A percentile compares a stretch with the other conserved stretches of the same genome.
Conservation (phyloP, 2,329 filamentous ascomycete genomes). For the Diplocarpon rosae region DNA sequence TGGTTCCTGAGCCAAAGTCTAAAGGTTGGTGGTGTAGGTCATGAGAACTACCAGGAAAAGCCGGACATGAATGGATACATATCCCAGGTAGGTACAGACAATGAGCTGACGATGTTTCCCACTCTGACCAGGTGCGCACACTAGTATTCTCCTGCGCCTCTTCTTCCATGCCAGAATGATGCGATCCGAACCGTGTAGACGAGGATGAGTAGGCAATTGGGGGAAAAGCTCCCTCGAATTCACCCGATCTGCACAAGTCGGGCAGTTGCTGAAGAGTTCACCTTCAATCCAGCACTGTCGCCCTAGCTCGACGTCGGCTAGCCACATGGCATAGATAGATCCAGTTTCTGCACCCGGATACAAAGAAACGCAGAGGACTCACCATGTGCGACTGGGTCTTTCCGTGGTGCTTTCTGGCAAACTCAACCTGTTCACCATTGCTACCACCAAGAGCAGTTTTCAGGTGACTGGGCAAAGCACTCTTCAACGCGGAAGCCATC, state of each 20-base stretch:
- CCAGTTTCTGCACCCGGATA: too few species aligned
- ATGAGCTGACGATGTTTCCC: background rate
- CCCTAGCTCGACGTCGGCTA: background rate
- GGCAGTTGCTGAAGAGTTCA: conserved; percentile 4
- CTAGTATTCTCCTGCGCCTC: background rate
- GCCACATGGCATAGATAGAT: too few species aligned
- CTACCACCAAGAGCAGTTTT: conserved; percentile 35
- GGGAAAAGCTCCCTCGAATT: background rate
- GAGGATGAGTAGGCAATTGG: background rate
- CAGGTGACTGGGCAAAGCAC: conserved; percentile 74
- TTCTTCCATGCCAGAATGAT: background rate
- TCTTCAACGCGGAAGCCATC: conserved; percentile 63
- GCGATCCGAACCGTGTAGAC: background rate
- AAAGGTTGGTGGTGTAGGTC: conserved; percentile 4
- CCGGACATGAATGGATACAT: conserved; percentile 11
- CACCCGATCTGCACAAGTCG: background rate
- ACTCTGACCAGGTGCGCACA: background rate
- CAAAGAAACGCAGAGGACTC: conserved; percentile 32
- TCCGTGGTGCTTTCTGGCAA: conserved; percentile 62
- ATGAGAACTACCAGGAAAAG: conserved; percentile 1
- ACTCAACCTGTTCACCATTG: conserved; percentile 32
- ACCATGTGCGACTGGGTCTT: conserved; percentile 82
- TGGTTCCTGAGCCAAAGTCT: background rate
- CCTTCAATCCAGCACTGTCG: background rate
- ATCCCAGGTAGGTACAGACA: conserved; percentile 14